Base-by-base conservation (phyloP, 805 yeast genomes). In the Cyberlindnera bimundalis region DNA sequence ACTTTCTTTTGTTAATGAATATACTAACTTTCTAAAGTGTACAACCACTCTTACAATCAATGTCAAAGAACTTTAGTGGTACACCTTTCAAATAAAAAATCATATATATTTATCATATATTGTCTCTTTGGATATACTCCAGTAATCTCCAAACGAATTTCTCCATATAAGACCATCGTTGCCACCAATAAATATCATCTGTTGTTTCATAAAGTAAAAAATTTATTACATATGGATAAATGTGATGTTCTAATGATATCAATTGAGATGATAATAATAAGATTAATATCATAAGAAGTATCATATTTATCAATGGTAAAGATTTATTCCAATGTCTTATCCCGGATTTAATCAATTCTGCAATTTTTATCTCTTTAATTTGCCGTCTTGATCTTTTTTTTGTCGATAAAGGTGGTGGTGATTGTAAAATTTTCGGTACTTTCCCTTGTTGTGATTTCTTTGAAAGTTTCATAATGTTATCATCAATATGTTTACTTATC, bases 161-260 rank as follows among this genome's bases (percentile, higher is more conserved):
- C 17, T 51, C 56, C 3, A 43, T 16, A 12, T 35, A 11, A 1
- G 37, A 29, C 37, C 48, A 34, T 29, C 33, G 35, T 42, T 51
- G 56, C 56, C 56, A 51, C 56, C 56, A 51, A 26, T 50, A 51
- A 2, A 50, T 21, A 17, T 51, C 55, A 2, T 40, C 33, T 9
- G 43, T 32, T 5, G 48, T 41, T 5, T 42, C 43, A 19, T 37
- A 40, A 2, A 51, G 30, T 6, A 51, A 39, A 6, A 39, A 11
- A 6, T 27, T 17, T 17, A 16, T 20, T 12, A 42, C 8, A 11
- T 39, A 9, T 2, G 42, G 42, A 15, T 21, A 36, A 3, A 43
- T 26, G 16, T 41, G 43, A 4, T 16, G 14, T n/a, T 31, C 16
- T 14, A 44, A 6, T 4, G 39, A 29, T 4, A 35, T 17, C 30